Conservation (phyloP, 2,329 filamentous ascomycete species). For the Microdochium paspali region DNA sequence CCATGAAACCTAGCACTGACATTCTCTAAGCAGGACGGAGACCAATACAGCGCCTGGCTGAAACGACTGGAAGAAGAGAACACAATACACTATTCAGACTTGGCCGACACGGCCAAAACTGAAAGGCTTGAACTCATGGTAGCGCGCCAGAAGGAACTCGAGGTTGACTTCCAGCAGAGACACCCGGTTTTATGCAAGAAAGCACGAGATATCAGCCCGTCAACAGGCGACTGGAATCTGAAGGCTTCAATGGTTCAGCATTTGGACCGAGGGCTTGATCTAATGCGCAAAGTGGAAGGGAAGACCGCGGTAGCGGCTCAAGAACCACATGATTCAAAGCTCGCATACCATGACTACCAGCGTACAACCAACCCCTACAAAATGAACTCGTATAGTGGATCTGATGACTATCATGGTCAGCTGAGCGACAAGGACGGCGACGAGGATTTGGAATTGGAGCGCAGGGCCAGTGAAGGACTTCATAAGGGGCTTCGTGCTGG, state of each 20-base stretch:
- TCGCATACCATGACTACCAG: not conserved
- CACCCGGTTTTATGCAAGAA: constrained; percentile 37
- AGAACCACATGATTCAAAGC: not conserved
- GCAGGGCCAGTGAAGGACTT: not conserved
- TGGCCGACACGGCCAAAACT: constrained; percentile 25
- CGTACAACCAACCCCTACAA: not conserved
- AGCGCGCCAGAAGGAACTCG: constrained; percentile 36
- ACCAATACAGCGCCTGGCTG: constrained; percentile 35
- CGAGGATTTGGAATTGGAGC: not conserved
- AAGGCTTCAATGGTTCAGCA: constrained; percentile 39
- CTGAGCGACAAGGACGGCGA: not conserved
- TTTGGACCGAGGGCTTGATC: constrained; percentile 34
- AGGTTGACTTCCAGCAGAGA: constrained; percentile 35
- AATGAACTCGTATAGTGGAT: not conserved
- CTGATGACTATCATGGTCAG: not conserved
- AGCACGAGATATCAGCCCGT: constrained; percentile 22
- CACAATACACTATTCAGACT: constrained; percentile 23
- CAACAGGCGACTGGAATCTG: constrained; percentile 28
- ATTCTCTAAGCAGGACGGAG: constrained; percentile 18
- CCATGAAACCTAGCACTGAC: not conserved
- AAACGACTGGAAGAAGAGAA: constrained; percentile 32
- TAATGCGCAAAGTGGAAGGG: constrained; percentile 24
- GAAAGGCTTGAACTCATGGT: constrained; percentile 31
- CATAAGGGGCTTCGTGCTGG: not conserved
- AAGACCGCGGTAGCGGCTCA: not conserved